phyloP scores from a whole-genome alignment of 345 rosid genomes.

The Zanthoxylum bungeanum region DNA sequence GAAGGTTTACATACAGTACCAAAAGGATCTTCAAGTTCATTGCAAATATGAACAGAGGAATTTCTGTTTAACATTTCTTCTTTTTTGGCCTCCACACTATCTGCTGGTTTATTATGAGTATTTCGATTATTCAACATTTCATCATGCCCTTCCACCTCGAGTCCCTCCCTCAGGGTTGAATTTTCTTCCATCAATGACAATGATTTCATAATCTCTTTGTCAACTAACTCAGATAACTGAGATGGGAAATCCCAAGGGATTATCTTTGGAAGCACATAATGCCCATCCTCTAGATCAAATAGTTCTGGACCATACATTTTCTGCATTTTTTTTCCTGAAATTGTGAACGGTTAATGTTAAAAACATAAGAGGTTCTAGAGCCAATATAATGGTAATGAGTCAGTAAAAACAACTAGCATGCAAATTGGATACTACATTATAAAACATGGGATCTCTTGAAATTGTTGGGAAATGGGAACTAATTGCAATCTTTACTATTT shows the following conservation, averaged over 20 bases:
- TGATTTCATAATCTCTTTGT: slow-evolving; percentile 58
- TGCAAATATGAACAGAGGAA: slow-evolving; percentile 39
- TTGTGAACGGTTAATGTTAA: slow-evolving; percentile 9
- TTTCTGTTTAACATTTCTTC: slow-evolving; percentile 66
- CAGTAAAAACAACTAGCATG: background rate
- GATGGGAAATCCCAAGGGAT: slow-evolving; percentile 75
- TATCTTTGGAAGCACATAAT: slow-evolving; percentile 56
- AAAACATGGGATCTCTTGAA: background rate
- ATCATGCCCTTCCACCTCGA: slow-evolving; percentile 39
- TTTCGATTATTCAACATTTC: slow-evolving; percentile 29
- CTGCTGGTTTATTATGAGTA: slow-evolving; percentile 33
- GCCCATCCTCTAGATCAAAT: slow-evolving; percentile 60
- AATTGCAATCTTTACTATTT: background rate
- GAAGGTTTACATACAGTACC: slow-evolving; percentile 29
- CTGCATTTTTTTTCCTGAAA: slow-evolving; percentile 37
- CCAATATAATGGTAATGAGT: background rate
- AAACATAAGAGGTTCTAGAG: background rate
- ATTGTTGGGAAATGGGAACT: background rate
- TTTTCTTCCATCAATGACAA: slow-evolving; percentile 46
- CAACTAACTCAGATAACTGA: slow-evolving; percentile 64
- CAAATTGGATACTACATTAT: background rate
- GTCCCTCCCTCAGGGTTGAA: slow-evolving; percentile 26
- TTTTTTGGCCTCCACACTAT: slow-evolving; percentile 65
- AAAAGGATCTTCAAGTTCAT: slow-evolving; percentile 37
- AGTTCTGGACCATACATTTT: slow-evolving; percentile 26